These are phyloP conservation scores for Podospora tetraspora DNA, from an alignment of 495 filamentous ascomycete genomes.

Conservation along the genomic window DNA sequence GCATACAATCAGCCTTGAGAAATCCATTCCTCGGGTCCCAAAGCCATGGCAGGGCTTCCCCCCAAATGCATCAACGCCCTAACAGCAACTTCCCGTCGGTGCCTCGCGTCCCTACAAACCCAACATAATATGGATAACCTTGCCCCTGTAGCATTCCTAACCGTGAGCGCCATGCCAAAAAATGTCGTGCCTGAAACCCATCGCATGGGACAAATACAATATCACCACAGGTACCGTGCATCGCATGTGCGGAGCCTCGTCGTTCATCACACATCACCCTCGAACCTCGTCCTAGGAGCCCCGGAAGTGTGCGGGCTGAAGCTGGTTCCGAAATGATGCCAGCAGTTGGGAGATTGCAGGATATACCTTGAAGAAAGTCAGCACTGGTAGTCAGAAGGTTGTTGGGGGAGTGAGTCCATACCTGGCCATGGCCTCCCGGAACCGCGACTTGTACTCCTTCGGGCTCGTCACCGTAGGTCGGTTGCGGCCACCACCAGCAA, in stretches of 20 bases:
- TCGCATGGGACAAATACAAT: neutral
- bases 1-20: neutral
- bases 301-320: constrained; percentile 12
- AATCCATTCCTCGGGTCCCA: neutral
- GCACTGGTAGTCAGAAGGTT: neutral
- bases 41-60: no score
- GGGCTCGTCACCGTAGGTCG: constrained; percentile 93
- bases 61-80: no score
- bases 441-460: constrained; percentile 94
- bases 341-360: constrained; percentile 46
- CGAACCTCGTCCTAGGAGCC: constrained; percentile 30
- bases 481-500: constrained; percentile 78
- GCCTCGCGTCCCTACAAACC: no score
- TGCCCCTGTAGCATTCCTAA: neutral
- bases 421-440: constrained; percentile 93
- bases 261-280: constrained; percentile 19
- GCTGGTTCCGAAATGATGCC: constrained; percentile 40
- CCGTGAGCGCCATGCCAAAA: neutral
- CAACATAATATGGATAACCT: neutral
- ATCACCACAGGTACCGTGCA: neutral
- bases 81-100: no score
- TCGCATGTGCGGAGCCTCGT: neutral
- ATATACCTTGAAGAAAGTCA: constrained; percentile 37
- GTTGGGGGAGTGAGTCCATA: constrained; percentile 58
- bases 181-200: neutral